Evolutionary conservation across 2,329 filamentous ascomycete species (phyloP), one percentile per base, ranked within the genome.

Genomic region (Aspergillus brunneoviolaceus): DNA sequence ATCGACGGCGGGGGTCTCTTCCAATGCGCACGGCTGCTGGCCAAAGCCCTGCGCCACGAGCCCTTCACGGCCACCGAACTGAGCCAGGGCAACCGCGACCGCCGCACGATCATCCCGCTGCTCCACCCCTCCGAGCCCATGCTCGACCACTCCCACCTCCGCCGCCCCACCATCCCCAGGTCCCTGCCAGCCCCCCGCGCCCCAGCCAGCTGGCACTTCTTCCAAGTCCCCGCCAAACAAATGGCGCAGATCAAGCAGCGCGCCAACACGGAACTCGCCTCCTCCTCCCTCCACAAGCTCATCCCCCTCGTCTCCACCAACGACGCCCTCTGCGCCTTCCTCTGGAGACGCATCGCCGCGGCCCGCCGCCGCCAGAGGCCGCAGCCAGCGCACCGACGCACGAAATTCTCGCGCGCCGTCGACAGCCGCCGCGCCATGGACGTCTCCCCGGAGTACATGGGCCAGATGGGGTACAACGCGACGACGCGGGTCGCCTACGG

Each of bases 1-100:
- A 59, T 62, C 14, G 65, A 68, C 27, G 63, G 19, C 5, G 50
- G 42, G 6, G 60, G 62, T 0, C 39, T 60, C 19, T 29, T 60
- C 10, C 51, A 55, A n/a, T 50, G 59, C 11, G 39, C 56, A 11
- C n/a, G 50, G 2, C 55, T 65, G 4, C 14, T 65, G 4, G 61
- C 60, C 16, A 49, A 23, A 3, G 55, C 42, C 4, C 25, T 64
- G 50, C 49, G 55, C 2, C 57, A 54, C 0, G 42, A 54, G 33
- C 19, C 23, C 4, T 47, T 62, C 33, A 35, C 53, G 0, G 14
- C 25, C 9, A 9, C 16, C 4, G 48, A 21, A 11, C 16, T 64
- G 9, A 42, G 51, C 2, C 49, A 62, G n/a, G 55, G n/a, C 6
- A 64, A 64, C 23, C 55, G 62, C 2, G 60, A 62, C 31, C 60